phyloP scores from a whole-genome alignment of 2,329 filamentous ascomycete species.

The Rutstroemia sp. region DNA sequence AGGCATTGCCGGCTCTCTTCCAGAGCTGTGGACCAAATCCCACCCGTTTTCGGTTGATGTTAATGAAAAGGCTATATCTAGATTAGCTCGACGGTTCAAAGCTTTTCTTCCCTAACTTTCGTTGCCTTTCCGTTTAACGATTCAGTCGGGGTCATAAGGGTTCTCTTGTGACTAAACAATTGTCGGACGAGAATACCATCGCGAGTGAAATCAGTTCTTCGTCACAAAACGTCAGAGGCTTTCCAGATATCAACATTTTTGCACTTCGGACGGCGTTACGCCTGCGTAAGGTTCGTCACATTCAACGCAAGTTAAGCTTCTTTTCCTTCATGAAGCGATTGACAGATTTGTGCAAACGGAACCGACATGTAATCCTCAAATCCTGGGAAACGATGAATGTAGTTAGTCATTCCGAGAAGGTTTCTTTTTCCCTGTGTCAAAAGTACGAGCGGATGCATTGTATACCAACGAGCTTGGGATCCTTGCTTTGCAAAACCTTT shows the following conservation, averaged over 20 bases:
- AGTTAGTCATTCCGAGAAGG: background rate
- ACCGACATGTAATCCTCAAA: background rate
- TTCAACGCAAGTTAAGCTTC: background rate
- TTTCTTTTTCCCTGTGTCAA: background rate
- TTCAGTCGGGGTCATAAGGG: background rate
- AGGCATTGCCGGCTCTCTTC: background rate
- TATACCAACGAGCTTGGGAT: background rate
- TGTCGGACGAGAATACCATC: background rate
- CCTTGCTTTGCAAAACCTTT: background rate
- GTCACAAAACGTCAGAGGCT: no score
- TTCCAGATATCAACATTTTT: background rate
- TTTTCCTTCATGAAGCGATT: background rate
- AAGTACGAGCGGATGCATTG: background rate
- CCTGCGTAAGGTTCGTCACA: background rate
- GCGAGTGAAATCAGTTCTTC: background rate
- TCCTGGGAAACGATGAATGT: background rate
- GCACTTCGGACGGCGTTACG: background rate
- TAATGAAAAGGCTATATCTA: background rate
- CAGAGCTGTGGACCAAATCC: background rate
- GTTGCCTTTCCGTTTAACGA: background rate
- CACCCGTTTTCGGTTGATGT: background rate
- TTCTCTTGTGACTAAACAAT: background rate
- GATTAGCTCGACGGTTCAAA: background rate
- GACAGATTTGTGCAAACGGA: conserved; percentile 1
- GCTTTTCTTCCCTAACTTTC: background rate